A percentile compares a stretch with the other conserved stretches of the same genome.
These are phyloP conservation scores for Umbelopsis ramanniana DNA, from an alignment of 192 early-diverging fungal species.

Conservation along the genomic window DNA sequence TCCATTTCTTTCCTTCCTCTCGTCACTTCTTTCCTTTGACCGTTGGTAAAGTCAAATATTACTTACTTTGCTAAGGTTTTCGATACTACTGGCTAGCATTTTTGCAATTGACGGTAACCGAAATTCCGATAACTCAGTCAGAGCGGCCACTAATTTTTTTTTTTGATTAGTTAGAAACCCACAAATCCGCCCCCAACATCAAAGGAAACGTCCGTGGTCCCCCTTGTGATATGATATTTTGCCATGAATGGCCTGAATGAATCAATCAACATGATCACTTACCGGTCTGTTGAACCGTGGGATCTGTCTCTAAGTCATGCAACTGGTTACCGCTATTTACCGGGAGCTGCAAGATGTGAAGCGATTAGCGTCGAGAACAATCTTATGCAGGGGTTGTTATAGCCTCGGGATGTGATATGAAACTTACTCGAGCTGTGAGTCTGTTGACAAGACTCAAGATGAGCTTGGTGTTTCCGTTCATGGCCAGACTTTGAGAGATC, in stretches of 20 bases:
- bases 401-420: no score
- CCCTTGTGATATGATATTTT: background rate
- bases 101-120: slow-evolving; percentile 11
- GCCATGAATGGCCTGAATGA: no score
- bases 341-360: slow-evolving; percentile 22
- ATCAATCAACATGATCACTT: background rate
- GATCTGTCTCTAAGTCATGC: slow-evolving; percentile 32
- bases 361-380: background rate
- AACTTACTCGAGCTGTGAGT: slow-evolving; percentile 29
- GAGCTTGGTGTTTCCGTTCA: slow-evolving; percentile 30
- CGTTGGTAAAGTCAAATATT: background rate
- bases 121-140: slow-evolving; percentile 23
- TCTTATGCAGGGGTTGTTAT: background rate
- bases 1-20: no score
- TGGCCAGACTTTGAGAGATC: slow-evolving; percentile 7
- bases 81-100: slow-evolving; percentile 7
- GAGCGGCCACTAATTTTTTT: slow-evolving; percentile 15
- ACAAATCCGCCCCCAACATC: no score
- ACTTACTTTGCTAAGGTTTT: slow-evolving; percentile 13
- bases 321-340: slow-evolving; percentile 31
- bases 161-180: background rate
- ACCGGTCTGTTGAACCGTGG: slow-evolving; percentile 39
- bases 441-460: slow-evolving; percentile 34
- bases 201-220: no score
- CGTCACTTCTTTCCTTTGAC: no score